Evolutionary conservation across 345 rosid species (phyloP).

Genomic region (Aquilaria malaccensis): DNA sequence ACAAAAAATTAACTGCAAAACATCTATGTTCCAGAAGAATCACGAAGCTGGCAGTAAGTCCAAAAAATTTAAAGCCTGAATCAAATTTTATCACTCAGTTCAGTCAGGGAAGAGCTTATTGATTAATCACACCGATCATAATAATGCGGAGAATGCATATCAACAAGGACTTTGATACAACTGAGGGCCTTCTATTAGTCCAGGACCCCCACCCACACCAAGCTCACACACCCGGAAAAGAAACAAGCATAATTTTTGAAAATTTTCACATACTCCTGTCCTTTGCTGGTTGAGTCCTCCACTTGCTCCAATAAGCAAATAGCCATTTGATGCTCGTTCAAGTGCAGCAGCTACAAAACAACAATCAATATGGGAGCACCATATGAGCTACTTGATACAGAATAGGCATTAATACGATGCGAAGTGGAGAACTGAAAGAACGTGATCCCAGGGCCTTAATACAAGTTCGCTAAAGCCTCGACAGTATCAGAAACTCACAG

Average conservation of each 20-base stretch:
- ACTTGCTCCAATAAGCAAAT: slow-evolving; percentile 87
- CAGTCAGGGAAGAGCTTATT: background rate
- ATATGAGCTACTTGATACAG: too few relatives aligned
- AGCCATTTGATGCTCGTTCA: slow-evolving; percentile 64
- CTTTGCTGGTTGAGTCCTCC: slow-evolving; percentile 95
- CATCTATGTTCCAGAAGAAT: background rate
- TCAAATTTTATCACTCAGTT: background rate
- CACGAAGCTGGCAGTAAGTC: background rate
- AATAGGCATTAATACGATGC: too few relatives aligned
- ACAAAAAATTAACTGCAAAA: background rate
- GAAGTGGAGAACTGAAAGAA: too few relatives aligned
- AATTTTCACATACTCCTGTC: slow-evolving; percentile 69
- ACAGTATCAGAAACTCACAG: too few relatives aligned
- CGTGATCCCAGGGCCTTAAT: too few relatives aligned
- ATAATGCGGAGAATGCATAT: background rate
- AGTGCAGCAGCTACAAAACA: slow-evolving; percentile 45
- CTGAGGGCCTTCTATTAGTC: background rate
- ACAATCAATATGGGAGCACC: too few relatives aligned
- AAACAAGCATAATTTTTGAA: background rate
- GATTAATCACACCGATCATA: too few relatives aligned
- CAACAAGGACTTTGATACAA: background rate
- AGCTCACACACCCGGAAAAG: background rate
- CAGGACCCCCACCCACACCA: too few relatives aligned
- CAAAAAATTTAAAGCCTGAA: background rate
- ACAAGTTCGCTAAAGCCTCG: too few relatives aligned